Conservation (phyloP, 768 basidiomycete genomes). For the Suillus cothurnatus region DNA sequence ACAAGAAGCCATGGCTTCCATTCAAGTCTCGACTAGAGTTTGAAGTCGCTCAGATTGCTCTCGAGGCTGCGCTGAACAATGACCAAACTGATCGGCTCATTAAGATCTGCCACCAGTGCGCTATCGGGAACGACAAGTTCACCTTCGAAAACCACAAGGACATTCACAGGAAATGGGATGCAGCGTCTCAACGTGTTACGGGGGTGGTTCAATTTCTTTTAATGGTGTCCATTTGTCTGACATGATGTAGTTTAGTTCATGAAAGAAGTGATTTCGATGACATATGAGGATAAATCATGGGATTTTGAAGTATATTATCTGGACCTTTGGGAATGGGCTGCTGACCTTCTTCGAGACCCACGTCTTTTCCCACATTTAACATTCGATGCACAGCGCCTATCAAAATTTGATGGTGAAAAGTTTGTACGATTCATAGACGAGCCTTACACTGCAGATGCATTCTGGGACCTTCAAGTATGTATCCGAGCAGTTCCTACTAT, state of each 20-base stretch:
- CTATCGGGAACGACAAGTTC: conserved; percentile 13
- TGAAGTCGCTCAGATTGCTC: conserved; percentile 30
- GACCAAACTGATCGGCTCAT: conserved; percentile 22
- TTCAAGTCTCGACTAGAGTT: conserved; percentile 33
- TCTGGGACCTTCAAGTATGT: conserved; percentile 41
- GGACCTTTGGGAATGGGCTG: conserved; percentile 31
- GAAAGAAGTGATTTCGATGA: conserved; percentile 15
- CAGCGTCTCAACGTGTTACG: conserved; percentile 9
- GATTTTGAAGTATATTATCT: conserved; percentile 23
- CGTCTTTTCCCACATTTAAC: conserved; percentile 23
- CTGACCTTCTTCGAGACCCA: conserved; percentile 30
- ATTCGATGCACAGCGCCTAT: conserved; percentile 36
- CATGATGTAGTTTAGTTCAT: conserved; percentile 13
- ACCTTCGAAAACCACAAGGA: conserved; percentile 22
- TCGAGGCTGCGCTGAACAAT: conserved; percentile 24
- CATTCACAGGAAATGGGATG: conserved; percentile 25
- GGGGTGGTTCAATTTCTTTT: conserved; percentile 11
- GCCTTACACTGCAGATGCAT: conserved; percentile 40
- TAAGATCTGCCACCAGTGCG: conserved; percentile 15
- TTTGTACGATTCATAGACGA: conserved; percentile 37
- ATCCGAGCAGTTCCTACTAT: not conserved
- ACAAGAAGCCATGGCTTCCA: conserved; percentile 32
- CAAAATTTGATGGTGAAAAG: conserved; percentile 26
- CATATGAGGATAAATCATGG: conserved; percentile 15
- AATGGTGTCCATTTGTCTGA: not conserved